Base-by-base conservation (phyloP, 352 stramenopile species). In the Pythium inflatum region DNA sequence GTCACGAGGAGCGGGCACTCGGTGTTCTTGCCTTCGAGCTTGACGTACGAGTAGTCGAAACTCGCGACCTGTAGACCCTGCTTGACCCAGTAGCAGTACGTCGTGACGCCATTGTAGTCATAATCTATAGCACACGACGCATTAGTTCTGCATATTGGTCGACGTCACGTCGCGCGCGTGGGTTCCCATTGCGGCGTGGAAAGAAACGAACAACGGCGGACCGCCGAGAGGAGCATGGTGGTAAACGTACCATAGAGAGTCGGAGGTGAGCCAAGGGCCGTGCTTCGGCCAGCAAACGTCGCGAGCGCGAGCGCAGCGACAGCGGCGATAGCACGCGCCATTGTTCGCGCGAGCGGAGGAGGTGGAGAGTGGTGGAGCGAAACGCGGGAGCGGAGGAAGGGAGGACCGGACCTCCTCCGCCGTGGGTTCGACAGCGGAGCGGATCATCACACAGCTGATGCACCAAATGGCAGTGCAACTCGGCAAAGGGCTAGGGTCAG, bases 61-160 rank as follows among this genome's bases (percentile, higher is more conserved):
- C 85, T 89, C 62, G 76, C 74, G 55, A 93, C 80, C 43, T 83
- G 74, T 73, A 93, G 78, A 38, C 83, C 82, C 69, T 93, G 86
- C 65, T 91, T 73, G 66, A 93, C 75, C 75, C 78, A 88, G 75
- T 90, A 92, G 82, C 86, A 93, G 64, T 92, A 92, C n/a, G 83
- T 91, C 59, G 85, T 91, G 57, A 77, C 77, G 62, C 81, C 83
- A 60, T 91, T 82, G 41, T 91, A 91, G 59, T 85, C 38, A 70
- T 93, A 93, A 63, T 93, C 85, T 92, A 31, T 22, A 11, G 13
- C 16, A 56, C 27, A 22, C 25, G 57, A n/a, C 43, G 14, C n/a
- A n/a, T n/a, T n/a, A n/a, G n/a, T n/a, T n/a, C n/a, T n/a, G n/a
- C n/a, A n/a, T n/a, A n/a, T n/a, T n/a, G n/a, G n/a, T n/a, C n/a